Evolutionary conservation across 768 basidiomycete species (phyloP), one percentile per base, ranked within the genome.

Genomic region (Xerocomellus dryophilus): DNA sequence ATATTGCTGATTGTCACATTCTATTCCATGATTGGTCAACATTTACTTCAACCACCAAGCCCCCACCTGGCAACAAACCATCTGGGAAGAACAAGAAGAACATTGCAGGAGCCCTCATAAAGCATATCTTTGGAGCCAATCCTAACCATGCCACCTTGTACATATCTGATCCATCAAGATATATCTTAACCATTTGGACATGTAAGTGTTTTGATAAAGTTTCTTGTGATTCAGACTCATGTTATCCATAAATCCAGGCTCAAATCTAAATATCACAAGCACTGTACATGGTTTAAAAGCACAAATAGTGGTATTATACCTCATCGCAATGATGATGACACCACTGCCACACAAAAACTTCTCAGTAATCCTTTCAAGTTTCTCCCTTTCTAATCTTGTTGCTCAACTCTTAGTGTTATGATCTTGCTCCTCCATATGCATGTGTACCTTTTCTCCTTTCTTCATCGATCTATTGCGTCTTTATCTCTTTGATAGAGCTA

Each of bases 11-110:
- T 51, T 5, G 7, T 7, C 42, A 40, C 12, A 50, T 51, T 9
- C 7, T 56, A 25, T 56, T 50, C 11, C 49, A 56, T 43, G 43
- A 50, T 56, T 7, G 15, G 8, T 32, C 21, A 18, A 25, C 36
- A 38, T 36, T 25, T 29, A 12, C 27, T 9, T 20, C 27, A 5
- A 32, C 47, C 12, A 27, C 27, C 38, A 21, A 25, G 25, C 25
- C 25, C 25, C 25, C 25, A 5, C 27, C 36, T 17, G 54, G 27
- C 15, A 39, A 51, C 31, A 40, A 45, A 7, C 49, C 54, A 20
- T 56, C 43, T 45, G 49, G 54, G 2, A 56, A 45, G 54, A 46
- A 45, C 21, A 49, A 55, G 25, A 49, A 45, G 43, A 36, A 50
- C 10, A 36, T 56, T 12, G 12, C 36, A 12, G n/a, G 49, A 7